A percentile compares a stretch with the other conserved stretches of the same genome.
phyloP scores from a whole-genome alignment of 2,329 filamentous ascomycete genomes.

The Tolypocladium tropicale region DNA sequence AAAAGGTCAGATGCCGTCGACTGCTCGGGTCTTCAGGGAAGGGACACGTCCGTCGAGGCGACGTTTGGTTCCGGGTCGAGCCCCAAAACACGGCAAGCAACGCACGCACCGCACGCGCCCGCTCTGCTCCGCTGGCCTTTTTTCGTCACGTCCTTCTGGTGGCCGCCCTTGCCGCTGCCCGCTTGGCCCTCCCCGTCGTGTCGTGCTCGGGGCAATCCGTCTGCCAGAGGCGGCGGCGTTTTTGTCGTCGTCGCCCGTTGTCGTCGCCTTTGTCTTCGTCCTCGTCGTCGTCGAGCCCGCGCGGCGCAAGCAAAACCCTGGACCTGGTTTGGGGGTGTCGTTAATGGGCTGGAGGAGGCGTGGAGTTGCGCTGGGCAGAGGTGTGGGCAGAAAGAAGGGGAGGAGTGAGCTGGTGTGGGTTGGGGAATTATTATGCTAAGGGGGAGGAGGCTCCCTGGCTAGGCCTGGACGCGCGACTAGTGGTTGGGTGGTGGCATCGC shows the following conservation, averaged over 20 bases:
- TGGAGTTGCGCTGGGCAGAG: slow-evolving; percentile 24
- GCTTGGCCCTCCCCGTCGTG: no score
- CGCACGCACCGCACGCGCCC: not conserved
- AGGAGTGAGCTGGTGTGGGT: slow-evolving; percentile 13
- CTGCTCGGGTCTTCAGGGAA: not conserved
- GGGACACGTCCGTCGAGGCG: not conserved
- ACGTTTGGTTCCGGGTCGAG: not conserved
- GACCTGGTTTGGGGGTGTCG: slow-evolving; percentile 27
- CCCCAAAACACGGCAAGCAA: not conserved
- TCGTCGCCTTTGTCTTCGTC: not conserved
- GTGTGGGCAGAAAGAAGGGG: slow-evolving; percentile 22
- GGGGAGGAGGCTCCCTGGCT: not conserved
- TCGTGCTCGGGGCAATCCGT: no score
- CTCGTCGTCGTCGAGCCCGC: slow-evolving; percentile 5
- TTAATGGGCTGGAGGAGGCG: slow-evolving; percentile 30
- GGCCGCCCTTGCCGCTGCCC: not conserved
- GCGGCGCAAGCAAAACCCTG: slow-evolving; percentile 14
- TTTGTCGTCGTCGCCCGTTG: not conserved
- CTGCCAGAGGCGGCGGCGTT: no score
- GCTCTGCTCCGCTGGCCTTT: not conserved
- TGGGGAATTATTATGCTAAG: slow-evolving; percentile 10
- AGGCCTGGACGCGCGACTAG: not conserved
- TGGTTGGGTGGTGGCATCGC: not conserved
- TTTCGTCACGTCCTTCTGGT: not conserved
- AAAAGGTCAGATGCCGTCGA: not conserved